Conservation (phyloP, 176 grass and related monocot genomes). For the Otatea glauca region DNA sequence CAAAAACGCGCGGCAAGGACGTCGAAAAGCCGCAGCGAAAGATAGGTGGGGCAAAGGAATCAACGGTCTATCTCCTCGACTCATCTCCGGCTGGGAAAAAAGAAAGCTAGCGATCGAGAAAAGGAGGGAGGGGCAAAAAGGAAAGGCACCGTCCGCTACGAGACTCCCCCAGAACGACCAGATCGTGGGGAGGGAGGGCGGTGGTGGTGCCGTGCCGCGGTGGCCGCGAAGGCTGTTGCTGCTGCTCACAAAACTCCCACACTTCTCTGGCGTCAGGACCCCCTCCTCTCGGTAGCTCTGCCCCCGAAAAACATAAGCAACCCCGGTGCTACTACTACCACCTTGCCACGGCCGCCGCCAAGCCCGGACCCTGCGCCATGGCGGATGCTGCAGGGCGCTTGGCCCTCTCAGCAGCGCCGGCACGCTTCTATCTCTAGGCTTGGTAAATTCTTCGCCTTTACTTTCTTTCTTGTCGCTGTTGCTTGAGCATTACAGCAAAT, state of each 20-base stretch:
- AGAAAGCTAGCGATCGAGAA: neutral
- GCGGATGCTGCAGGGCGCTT: neutral
- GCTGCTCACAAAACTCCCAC: neutral
- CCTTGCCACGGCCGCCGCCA: conserved; percentile 30
- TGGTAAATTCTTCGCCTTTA: conserved; percentile 43
- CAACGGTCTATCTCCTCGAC: conserved; percentile 29
- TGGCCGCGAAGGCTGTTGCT: neutral
- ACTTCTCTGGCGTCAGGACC: neutral
- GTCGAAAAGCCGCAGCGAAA: neutral
- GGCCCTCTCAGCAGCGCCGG: neutral
- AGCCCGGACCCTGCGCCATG: neutral
- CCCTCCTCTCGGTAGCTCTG: neutral
- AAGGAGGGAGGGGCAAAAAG: neutral
- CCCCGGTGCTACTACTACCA: neutral
- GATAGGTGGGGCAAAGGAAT: conserved; percentile 26
- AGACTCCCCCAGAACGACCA: conserved; percentile 35
- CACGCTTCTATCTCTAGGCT: neutral
- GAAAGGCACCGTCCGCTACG: no score
- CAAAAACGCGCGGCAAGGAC: conserved; percentile 2
- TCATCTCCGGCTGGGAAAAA: conserved; percentile 15
- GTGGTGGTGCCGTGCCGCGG: conserved; percentile 14
- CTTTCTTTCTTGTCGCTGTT: conserved; percentile 23
- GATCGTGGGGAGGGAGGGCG: conserved; percentile 32
- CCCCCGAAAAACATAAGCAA: neutral
- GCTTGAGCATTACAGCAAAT: conserved; percentile 46